phyloP scores from a whole-genome alignment of 352 stramenopile species.

The Aphanomyces astaci region DNA sequence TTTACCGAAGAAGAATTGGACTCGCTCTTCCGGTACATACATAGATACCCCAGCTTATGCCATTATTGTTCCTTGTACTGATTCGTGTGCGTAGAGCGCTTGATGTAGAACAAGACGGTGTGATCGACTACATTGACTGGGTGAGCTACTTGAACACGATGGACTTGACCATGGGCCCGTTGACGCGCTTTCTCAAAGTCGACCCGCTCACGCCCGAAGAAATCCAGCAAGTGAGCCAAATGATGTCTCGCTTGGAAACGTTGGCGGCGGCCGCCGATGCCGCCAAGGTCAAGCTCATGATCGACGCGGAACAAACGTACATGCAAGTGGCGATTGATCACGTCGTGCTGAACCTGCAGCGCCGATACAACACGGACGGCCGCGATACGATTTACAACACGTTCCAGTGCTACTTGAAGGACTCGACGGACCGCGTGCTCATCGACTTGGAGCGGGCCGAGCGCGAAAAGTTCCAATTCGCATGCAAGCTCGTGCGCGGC shows the following conservation, averaged over 20 bases:
- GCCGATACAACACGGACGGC: conserved; percentile 84
- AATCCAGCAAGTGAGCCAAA: conserved; percentile 86
- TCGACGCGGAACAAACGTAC: conserved; percentile 97
- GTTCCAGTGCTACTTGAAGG: conserved; percentile 98
- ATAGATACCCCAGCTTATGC: neutral
- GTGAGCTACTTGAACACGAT: conserved; percentile 87
- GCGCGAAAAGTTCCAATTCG: conserved; percentile 89
- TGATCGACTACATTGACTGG: conserved; percentile 95
- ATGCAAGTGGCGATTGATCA: conserved; percentile 98
- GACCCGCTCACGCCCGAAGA: conserved; percentile 74
- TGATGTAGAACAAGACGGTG: conserved; percentile 48
- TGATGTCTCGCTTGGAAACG: conserved; percentile 78
- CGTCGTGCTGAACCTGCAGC: conserved; percentile 78
- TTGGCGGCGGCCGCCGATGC: conserved; percentile 63
- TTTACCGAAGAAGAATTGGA: conserved; percentile 56
- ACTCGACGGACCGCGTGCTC: conserved; percentile 79
- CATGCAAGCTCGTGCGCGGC: conserved; percentile 95
- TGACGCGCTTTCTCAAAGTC: conserved; percentile 82
- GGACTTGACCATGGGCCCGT: conserved; percentile 79
- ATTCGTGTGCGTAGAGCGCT: too few relatives aligned
- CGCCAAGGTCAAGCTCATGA: conserved; percentile 89
- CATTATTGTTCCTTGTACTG: neutral
- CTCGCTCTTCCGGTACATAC: conserved; percentile 39
- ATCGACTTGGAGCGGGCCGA: conserved; percentile 90
- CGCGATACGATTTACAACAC: conserved; percentile 94